phyloP scores from a whole-genome alignment of 2,329 filamentous ascomycete genomes.

The Metarhizium sp. region DNA sequence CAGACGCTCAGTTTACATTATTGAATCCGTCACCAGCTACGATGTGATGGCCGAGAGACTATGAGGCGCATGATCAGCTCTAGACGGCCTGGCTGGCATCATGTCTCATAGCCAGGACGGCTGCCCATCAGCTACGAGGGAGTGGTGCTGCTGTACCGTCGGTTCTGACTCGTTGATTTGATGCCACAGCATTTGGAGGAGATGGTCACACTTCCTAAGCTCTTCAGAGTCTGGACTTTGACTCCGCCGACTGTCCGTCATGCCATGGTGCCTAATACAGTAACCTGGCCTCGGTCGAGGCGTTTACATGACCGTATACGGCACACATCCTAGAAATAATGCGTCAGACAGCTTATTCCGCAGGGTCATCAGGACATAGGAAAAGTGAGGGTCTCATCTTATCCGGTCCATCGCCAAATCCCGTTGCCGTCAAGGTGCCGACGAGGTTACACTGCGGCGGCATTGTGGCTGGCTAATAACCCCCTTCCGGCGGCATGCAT shows the following conservation, averaged over 20 bases:
- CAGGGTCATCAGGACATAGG: neutral
- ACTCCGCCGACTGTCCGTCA: neutral
- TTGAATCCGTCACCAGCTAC: neutral
- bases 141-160: neutral
- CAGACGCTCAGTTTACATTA: neutral
- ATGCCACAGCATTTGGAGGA: neutral
- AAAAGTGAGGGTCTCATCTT: neutral
- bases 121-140: neutral
- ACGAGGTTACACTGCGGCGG: neutral
- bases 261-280: neutral
- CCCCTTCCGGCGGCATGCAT: neutral
- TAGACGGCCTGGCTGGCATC: neutral
- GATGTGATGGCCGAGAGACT: neutral
- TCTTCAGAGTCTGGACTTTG: neutral
- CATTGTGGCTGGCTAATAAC: neutral
- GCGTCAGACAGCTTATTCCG: neutral
- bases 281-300: neutral
- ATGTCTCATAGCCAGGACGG: neutral
- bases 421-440: neutral
- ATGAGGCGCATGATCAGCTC: neutral
- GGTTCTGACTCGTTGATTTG: neutral
- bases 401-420: neutral
- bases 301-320: neutral
- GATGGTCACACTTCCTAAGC: neutral
- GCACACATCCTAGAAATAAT: neutral